These are phyloP conservation scores for Paramecium tetraurelia DNA, from an alignment of 73 alveolate genomes.

Conservation along the genomic window DNA sequence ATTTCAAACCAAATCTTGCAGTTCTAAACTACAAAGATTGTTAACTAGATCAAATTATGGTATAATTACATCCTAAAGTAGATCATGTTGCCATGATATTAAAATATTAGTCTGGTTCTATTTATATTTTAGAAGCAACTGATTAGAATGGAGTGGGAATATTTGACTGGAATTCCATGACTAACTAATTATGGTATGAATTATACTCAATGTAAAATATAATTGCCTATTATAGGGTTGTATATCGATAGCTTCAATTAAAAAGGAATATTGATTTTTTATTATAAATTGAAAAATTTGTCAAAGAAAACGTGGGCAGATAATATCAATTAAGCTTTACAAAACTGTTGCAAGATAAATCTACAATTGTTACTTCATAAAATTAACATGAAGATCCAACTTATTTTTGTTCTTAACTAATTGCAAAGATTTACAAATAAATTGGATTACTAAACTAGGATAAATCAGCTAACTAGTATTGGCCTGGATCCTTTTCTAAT, in stretches of 20 bases:
- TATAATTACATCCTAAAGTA: background rate
- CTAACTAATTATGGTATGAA: background rate
- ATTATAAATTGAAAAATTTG: constrained; percentile 7
- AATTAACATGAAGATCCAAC: background rate
- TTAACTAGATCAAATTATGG: constrained; percentile 33
- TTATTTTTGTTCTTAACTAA: constrained; percentile 34
- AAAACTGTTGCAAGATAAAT: background rate
- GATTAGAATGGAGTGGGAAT: constrained; percentile 5
- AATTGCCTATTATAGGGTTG: background rate
- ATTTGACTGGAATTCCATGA: constrained; percentile 10
- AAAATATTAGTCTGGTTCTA: background rate
- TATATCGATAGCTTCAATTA: background rate
- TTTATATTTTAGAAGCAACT: constrained; percentile 24
- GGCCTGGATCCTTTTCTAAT: constrained; percentile 52
- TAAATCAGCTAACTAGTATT: background rate
- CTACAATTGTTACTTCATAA: background rate
- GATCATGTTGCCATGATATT: constrained; percentile 43
- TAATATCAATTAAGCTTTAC: background rate
- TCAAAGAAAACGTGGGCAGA: background rate
- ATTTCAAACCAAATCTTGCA: background rate
- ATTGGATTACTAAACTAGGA: background rate
- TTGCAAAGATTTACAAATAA: background rate
- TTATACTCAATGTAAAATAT: background rate
- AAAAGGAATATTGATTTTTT: background rate
- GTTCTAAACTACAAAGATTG: background rate